Evolutionary conservation across 2,329 filamentous ascomycete species (phyloP).

Genomic region (Rhytidhysteron rufulum): DNA sequence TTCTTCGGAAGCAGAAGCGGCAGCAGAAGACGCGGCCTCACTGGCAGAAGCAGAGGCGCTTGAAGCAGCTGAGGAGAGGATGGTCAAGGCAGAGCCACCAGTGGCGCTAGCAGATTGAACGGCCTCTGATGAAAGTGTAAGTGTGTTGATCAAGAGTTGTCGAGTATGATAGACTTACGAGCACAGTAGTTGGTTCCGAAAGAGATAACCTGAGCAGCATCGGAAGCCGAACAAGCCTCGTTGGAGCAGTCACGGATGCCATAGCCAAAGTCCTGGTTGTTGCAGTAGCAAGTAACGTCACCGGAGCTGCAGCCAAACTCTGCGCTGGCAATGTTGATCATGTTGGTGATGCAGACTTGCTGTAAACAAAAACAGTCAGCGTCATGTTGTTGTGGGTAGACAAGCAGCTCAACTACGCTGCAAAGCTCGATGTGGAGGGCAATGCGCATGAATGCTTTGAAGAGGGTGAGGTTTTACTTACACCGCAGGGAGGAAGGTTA

Average conservation of each 20-base stretch:
- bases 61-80: slow-evolving; percentile 21
- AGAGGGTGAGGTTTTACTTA: slow-evolving; percentile 18
- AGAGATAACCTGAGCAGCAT: slow-evolving; percentile 26
- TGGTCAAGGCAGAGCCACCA: slow-evolving; percentile 15
- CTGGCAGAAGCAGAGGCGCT: slow-evolving; percentile 12
- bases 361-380: slow-evolving; percentile 9
- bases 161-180: slow-evolving; percentile 16
- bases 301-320: slow-evolving; percentile 37
- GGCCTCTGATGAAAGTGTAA: slow-evolving; percentile 7
- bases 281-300: slow-evolving; percentile 44
- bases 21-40: slow-evolving; percentile 7
- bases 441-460: not conserved
- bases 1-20: slow-evolving; percentile 5
- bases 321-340: slow-evolving; percentile 37
- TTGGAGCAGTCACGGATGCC: slow-evolving; percentile 48
- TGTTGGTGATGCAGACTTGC: slow-evolving; percentile 45
- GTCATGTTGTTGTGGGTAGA: not conserved
- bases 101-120: slow-evolving; percentile 10
- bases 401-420: not conserved
- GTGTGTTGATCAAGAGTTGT: not conserved
- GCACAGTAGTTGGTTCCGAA: slow-evolving; percentile 32
- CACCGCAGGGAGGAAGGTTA: slow-evolving; percentile 29
- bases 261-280: slow-evolving; percentile 41
- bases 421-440: not conserved
- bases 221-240: slow-evolving; percentile 32